Evolutionary conservation across 148 eudicot species (phyloP).

Genomic region (Rhododendron kiyosumense): DNA sequence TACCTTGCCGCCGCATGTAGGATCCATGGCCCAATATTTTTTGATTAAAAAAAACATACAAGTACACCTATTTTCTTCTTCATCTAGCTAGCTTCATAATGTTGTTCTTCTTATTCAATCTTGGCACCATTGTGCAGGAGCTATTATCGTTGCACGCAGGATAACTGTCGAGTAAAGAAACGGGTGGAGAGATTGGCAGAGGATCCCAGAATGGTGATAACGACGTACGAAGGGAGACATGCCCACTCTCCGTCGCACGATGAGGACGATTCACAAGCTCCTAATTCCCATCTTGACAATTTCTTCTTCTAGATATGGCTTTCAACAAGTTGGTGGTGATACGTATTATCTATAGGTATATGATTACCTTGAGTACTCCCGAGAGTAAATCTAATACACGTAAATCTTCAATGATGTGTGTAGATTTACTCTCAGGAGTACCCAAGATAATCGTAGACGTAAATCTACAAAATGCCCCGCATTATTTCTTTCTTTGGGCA

Average conservation of each 20-base stretch:
- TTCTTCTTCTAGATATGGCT: constrained; percentile 28
- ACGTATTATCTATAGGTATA: background rate
- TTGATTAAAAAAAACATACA: too few species aligned
- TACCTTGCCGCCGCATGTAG: background rate
- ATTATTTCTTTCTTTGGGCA: background rate
- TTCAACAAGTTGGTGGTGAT: constrained; percentile 14
- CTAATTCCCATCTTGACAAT: constrained; percentile 34
- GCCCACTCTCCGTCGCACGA: constrained; percentile 63
- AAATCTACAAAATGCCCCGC: background rate
- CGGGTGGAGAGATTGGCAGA: constrained; percentile 80
- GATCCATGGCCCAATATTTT: background rate
- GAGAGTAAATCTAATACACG: background rate
- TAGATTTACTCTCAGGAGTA: background rate
- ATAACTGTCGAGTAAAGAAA: constrained; percentile 74
- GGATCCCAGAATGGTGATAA: constrained; percentile 88
- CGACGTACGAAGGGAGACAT: constrained; percentile 83
- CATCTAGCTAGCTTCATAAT: background rate
- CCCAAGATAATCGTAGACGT: background rate
- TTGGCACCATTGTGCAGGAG: constrained; percentile 42
- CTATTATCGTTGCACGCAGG: constrained; percentile 79
- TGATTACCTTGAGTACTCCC: background rate
- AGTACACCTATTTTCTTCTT: background rate
- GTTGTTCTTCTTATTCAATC: background rate
- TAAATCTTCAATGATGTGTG: background rate
- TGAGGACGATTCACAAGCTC: constrained; percentile 43